Base-by-base conservation (phyloP, 2,329 filamentous ascomycete species). In the Dothistroma septosporum region DNA sequence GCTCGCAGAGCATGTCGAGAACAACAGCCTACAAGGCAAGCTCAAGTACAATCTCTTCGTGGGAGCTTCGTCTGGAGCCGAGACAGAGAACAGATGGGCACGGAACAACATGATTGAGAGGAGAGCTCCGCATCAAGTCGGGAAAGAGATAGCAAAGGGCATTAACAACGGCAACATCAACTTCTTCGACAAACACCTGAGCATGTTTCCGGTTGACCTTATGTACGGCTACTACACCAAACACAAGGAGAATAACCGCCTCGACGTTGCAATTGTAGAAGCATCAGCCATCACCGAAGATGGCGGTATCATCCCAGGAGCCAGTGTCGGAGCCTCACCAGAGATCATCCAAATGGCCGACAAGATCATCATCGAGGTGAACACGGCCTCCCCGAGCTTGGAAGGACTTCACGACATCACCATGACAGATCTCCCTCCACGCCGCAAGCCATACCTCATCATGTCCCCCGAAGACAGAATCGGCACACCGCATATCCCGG, bases 1-100 rank as follows among this genome's bases (percentile, higher is more conserved):
- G 66, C 81, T 96, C 62, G 91, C 91, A 67, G 90, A 96, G 75
- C 88, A 96, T 74, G 91, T 96, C 67, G 91, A 96, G 78, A 85
- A 90, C 79, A 95, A 96, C 77, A 85, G 82, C 64, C 82, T 96
- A 16, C 87, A 96, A 76, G 91, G 91, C 59, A 80, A 95, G 81
- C 80, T 95, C 68, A 90, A 90, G 71, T 96, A 95, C 81, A 88
- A 86, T 60, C 83, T 96, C 19, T 96, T 96, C 68, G 91, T 95
- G 10, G 92, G 91, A 57, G 91, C 91, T n/a, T 93, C 89, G 5
- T 92, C 90, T 16, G 91, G 91, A 41, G 89, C 91, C 19, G 91
- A 94, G 78, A 96, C 91, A 0, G 91, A 96, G 80, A 94, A 94
- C 76, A 83, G 91, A 76, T 96, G 92, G 92, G 91, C 92, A n/a